Evolutionary conservation across 2,329 filamentous ascomycete species (phyloP).

Genomic region (Neocucurbitaria cava): DNA sequence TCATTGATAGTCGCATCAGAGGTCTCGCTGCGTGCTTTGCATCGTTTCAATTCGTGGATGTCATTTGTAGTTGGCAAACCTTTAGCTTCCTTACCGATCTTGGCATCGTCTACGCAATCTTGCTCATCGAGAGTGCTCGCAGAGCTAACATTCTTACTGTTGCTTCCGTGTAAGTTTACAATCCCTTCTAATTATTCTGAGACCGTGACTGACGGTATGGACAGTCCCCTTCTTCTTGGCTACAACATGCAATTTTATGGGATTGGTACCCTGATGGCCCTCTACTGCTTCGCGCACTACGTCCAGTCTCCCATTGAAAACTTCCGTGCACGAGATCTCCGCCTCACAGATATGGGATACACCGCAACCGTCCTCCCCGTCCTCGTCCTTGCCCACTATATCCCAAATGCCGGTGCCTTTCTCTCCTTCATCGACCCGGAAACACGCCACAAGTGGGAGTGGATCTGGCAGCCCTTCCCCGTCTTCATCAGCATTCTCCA

Average conservation of each 20-base stretch:
- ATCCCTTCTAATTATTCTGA: background rate
- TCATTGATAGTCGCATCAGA: constrained; percentile 16
- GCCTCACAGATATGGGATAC: constrained; percentile 19
- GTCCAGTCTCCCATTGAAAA: constrained; percentile 19
- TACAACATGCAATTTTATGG: constrained; percentile 20
- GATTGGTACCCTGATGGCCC: constrained; percentile 11
- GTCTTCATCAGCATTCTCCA: constrained; percentile 19
- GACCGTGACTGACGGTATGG: background rate
- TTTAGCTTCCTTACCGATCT: constrained; percentile 18
- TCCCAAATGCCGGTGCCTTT: constrained; percentile 8
- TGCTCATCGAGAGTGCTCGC: constrained; percentile 19
- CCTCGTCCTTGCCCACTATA: constrained; percentile 12
- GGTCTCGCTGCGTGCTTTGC: constrained; percentile 14
- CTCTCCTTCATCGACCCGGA: constrained; percentile 9
- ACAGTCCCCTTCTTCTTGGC: constrained; percentile 16
- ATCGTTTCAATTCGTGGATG: constrained; percentile 18
- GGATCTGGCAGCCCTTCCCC: constrained; percentile 23
- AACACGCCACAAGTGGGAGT: constrained; percentile 12
- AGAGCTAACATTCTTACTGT: constrained; percentile 16
- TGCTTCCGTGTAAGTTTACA: constrained; percentile 8
- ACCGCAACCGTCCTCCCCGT: constrained; percentile 18
- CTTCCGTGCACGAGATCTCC: constrained; percentile 18
- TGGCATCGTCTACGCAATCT: constrained; percentile 14
- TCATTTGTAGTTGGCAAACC: constrained; percentile 15
- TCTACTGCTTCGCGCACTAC: constrained; percentile 20